These are phyloP conservation scores for Hericium alpestre DNA, from an alignment of 768 basidiomycete species.

Conservation along the genomic window DNA sequence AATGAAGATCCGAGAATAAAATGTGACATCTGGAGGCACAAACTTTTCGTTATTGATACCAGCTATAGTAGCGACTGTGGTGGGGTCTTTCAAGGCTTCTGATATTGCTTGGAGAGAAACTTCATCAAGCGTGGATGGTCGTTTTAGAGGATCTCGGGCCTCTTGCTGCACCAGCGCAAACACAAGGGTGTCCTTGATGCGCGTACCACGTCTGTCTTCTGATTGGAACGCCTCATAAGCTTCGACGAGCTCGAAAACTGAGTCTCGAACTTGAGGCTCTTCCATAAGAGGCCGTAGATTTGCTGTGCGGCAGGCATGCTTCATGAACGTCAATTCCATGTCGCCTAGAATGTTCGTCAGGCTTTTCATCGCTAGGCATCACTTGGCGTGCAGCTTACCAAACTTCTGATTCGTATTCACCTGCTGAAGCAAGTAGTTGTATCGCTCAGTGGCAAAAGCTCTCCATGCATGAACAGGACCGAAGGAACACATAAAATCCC, in stretches of 20 bases:
- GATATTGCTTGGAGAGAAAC: neutral
- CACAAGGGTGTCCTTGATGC: neutral
- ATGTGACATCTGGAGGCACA: neutral
- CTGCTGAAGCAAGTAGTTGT: conserved; percentile 24
- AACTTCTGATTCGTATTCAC: conserved; percentile 22
- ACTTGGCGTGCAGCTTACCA: conserved; percentile 15
- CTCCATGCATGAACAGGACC: conserved; percentile 29
- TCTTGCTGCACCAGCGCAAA: neutral
- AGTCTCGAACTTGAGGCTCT: neutral
- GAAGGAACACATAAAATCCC: conserved; percentile 19
- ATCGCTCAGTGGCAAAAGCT: conserved; percentile 25
- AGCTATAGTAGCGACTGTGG: too few relatives aligned
- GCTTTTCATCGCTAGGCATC: neutral
- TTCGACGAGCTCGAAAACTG: neutral
- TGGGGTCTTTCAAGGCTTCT: too few relatives aligned
- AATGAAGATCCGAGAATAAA: neutral
- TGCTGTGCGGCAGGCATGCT: neutral
- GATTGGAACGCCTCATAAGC: neutral
- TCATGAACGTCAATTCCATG: conserved; percentile 21
- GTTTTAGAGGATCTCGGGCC: too few relatives aligned
- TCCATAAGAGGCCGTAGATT: neutral
- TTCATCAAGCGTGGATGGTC: too few relatives aligned
- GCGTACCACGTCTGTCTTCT: neutral
- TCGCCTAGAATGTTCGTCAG: conserved; percentile 20
- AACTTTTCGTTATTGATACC: too few relatives aligned